Evolutionary conservation across 2,329 filamentous ascomycete genomes (phyloP).

Genomic region (Fusarium algeriense): DNA sequence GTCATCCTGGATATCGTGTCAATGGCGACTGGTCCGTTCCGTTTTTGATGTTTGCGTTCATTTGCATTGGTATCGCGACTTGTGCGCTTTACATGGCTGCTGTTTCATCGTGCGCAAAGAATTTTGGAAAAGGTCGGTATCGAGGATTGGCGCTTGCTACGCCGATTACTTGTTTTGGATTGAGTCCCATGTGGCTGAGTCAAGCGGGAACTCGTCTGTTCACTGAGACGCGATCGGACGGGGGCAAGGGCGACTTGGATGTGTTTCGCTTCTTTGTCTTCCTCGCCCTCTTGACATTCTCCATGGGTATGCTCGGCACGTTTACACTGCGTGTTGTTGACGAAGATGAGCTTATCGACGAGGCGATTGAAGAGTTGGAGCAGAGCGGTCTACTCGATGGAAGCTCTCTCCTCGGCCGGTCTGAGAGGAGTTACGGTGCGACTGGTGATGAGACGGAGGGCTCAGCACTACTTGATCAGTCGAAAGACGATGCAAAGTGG

Average conservation of each 20-base stretch:
- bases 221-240: conserved; percentile 75
- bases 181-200: conserved; percentile 96
- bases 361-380: conserved; percentile 91
- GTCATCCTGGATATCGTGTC: conserved; percentile 55
- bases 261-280: conserved; percentile 93
- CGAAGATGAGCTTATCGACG: conserved; percentile 88
- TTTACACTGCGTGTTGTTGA: conserved; percentile 83
- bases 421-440: conserved; percentile 72
- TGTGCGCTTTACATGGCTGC: conserved; percentile 90
- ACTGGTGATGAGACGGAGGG: conserved; percentile 63
- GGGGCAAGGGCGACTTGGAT: conserved; percentile 72
- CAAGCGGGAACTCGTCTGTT: conserved; percentile 86
- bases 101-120: conserved; percentile 97
- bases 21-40: conserved; percentile 75
- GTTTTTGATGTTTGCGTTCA: conserved; percentile 87
- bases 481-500: conserved; percentile 64
- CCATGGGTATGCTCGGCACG: conserved; percentile 78
- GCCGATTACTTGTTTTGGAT: conserved; percentile 91
- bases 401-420: conserved; percentile 75
- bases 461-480: conserved; percentile 54
- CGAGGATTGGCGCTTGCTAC: conserved; percentile 89
- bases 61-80: conserved; percentile 84
- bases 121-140: conserved; percentile 90
- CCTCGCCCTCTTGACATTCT: conserved; percentile 76
- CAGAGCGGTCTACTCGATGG: conserved; percentile 84